Base-by-base conservation (phyloP, 352 stramenopile genomes). In the Pythium pyrilobum region DNA sequence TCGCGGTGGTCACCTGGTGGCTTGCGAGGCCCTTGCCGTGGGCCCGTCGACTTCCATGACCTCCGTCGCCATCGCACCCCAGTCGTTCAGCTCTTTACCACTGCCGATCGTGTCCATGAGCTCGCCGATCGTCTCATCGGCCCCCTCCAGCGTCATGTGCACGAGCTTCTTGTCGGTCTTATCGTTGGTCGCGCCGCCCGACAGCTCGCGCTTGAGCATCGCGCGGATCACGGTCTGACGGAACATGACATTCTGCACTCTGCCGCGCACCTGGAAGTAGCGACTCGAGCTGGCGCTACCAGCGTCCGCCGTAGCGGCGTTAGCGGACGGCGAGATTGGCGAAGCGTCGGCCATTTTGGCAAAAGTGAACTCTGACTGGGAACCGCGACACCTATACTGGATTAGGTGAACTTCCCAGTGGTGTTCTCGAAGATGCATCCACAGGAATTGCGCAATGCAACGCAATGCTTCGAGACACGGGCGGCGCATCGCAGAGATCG, bases 241-340 rank as follows among this genome's bases (percentile, higher is more conserved):
- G 59, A 92, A 92, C 81, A 92, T 92, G 47, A 88, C 81, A 41
- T 78, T 78, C 64, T 92, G 81, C 50, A 92, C 81, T 21, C 75
- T 87, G 59, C 81, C 81, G 21, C 69, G 72, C 39, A 83, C 77
- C 15, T 86, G 71, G 49, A 86, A 71, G 67, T 57, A 87, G 18
- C 74, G 75, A 12, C 31, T 58, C 20, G 27, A 31, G 6, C 12
- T 20, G 18, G 3, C 12, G 11, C 6, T 23, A 10, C 7, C 31
- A 9, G 25, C 25, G 13, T 38, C 16, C 28, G 18, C 23, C 33
- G 13, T 41, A 8, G 37, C 23, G 5, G 37, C 18, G n/a, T n/a
- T n/a, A n/a, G n/a, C 18, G 37, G 28, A 33, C 23, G 33, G 44
- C 33, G 24, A 12, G 6, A 44, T n/a, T 4, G 13, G 2, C 20